Percentiles rank a stretch among this genome's conserved stretches.
These are phyloP conservation scores for Zhuliangozyma parablackwelliae DNA, from an alignment of 1,139 yeast genomes.

Conservation along the genomic window DNA sequence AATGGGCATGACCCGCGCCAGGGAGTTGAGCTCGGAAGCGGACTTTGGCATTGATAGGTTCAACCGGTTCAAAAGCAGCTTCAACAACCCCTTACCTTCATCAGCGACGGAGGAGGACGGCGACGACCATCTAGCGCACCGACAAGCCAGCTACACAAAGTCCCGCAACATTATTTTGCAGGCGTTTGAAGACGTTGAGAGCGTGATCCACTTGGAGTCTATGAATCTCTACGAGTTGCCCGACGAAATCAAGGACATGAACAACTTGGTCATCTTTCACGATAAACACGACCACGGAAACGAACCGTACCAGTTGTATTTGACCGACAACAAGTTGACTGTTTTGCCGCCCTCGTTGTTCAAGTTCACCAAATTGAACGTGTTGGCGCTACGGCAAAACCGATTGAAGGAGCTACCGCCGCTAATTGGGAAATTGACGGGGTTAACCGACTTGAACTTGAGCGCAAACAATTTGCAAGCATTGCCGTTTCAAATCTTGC, in stretches of 20 bases:
- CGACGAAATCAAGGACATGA: slow-evolving; percentile 41
- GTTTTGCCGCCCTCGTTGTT: slow-evolving; percentile 35
- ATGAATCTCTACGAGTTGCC: slow-evolving; percentile 38
- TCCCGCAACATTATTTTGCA: slow-evolving; percentile 34
- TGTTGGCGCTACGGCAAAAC: slow-evolving; percentile 38
- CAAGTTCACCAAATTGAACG: slow-evolving; percentile 39
- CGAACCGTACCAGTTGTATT: slow-evolving; percentile 29
- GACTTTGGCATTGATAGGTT: slow-evolving; percentile 47
- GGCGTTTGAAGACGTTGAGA: slow-evolving; percentile 36
- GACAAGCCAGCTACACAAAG: slow-evolving; percentile 12
- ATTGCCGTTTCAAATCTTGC: slow-evolving; percentile 34
- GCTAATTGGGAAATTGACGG: slow-evolving; percentile 25
- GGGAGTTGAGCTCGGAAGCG: slow-evolving; percentile 34
- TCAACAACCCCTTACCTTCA: slow-evolving; percentile 24
- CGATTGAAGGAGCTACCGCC: slow-evolving; percentile 33
- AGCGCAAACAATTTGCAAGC: slow-evolving; percentile 34
- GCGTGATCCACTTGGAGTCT: slow-evolving; percentile 33
- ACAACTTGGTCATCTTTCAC: slow-evolving; percentile 36
- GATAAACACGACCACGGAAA: background rate
- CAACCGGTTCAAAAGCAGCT: slow-evolving; percentile 33
- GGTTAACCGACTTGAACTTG: slow-evolving; percentile 36
- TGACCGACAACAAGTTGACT: slow-evolving; percentile 33
- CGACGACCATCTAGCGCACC: slow-evolving; percentile 6
- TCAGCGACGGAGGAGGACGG: slow-evolving; percentile 19
- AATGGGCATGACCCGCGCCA: background rate